Base-by-base conservation (phyloP, 2,329 filamentous ascomycete species). In the Zymoseptoria crescenta region DNA sequence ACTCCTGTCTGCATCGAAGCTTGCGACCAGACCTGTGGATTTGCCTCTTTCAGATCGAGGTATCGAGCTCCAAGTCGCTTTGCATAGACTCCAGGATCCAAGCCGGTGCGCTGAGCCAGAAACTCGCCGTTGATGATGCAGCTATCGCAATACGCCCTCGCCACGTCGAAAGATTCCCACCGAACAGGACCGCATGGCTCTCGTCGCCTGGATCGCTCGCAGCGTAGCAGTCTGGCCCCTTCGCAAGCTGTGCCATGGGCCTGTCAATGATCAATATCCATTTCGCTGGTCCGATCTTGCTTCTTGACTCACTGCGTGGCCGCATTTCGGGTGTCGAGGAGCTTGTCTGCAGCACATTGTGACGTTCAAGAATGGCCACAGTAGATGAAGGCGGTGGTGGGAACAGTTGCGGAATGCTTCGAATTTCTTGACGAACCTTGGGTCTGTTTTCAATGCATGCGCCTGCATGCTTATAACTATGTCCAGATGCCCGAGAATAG, bases 311-410 rank as follows among this genome's bases (percentile, higher is more conserved):
- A 63, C 50, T 63, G 60, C 59, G 61, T 54, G 56, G 60, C 58
- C 57, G 68, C 50, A 58, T 59, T 60, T 68, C 60, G 41, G 65
- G 64, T 29, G 52, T 61, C 54, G 60, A 28, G 45, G 79, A 80
- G 68, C 61, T 81, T 78, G 2, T 67, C 66, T 3, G 81, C 52
- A 81, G 78, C 3, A 81, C 75, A 58, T 78, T 71, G 49, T 77
- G 76, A 28, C 16, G 9, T 20, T 52, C 35, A 5, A 41, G 4
- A 13, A 41, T 16, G 10, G 13, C 10, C 4, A 16, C 4, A 16
- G 35, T 41, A 10, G 9, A 41, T n/a, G 10, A 10, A 10, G 13
- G 35, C 9, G 35, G 10, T 16, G 35, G 16, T 41, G 8, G 10
- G 16, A 41, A 16, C 1, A 16, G 35, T 41, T 41, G 2, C 16